Base-by-base conservation (phyloP, 805 yeast species). In the Candida xyloterini region DNA sequence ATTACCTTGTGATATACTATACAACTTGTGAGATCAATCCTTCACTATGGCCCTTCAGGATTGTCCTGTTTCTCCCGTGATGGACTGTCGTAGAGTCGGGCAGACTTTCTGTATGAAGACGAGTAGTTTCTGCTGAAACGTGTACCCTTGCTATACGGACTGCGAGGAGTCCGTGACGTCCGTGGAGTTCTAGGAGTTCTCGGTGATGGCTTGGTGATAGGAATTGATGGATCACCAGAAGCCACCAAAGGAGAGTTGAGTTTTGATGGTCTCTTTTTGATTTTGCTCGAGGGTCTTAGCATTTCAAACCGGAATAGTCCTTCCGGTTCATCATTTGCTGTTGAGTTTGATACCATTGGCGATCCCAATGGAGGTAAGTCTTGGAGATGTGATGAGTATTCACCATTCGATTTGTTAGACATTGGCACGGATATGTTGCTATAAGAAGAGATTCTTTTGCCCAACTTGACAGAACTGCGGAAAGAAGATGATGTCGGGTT, bases 281-380 rank as follows among this genome's bases (percentile, higher is more conserved):
- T 51, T 38, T 65, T 63, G 44, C 62, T 65, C 0, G 70, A 57
- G 8, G 65, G 59, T 18, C 68, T 53, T 16, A 67, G 54, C 11
- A 71, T 52, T 40, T 72, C 78, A 46, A 71, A 71, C 33, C 75
- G 59, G 56, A 73, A 71, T 23, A 66, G 51, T 23, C 71, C 72
- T 18, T 71, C 76, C 13, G 61, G 53, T 1, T 67, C 63, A 10
- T 56, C 62, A 40, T 39, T 54, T 27, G 48, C 27, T 11, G 46
- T 30, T 32, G 47, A 63, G 30, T 40, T 31, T 6, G 45, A 29
- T 13, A 46, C 27, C 50, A 55, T 28, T 24, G 54, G 49, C 41
- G 65, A 43, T 41, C 56, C 39, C 34, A 50, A 45, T 13, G 54
- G 43, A 29, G 52, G 37, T 18, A 48, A 27, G 15, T 52, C 50